Evolutionary conservation across 352 stramenopile species (phyloP), one percentile per base, ranked within the genome.

Genomic region (Pythium phragmiticola): DNA sequence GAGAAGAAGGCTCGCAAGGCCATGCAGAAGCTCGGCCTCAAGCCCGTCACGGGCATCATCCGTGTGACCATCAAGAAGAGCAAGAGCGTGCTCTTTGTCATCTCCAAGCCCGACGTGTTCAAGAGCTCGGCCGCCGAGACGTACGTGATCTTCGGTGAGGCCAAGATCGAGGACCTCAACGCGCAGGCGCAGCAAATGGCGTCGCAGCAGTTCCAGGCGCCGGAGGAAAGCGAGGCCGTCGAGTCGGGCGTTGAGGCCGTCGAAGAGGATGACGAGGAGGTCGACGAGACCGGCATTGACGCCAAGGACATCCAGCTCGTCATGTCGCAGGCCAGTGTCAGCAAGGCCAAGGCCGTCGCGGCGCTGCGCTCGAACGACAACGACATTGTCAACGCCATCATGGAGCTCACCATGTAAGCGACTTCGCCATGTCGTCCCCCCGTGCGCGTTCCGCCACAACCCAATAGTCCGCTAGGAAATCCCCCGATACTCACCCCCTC

Each of bases 331-430:
- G 84, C 94, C 49, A 82, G 88, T 66, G 97, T 98, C 64, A 95
- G 89, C 73, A 86, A 97, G 72, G 77, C 87, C 60, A 98, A 98
- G 84, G 98, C 98, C 68, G 95, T 99, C 41, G 87, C 94, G 49
- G 97, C 96, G 17, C 85, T 99, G 30, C 98, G 98, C 85, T 95
- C 96, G 53, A 99, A 99, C 80, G 93, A 99, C 79, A 96, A 95
- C 70, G 97, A 99, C 89, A 96, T 99, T 71, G 97, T 99, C 43
- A 99, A 99, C 83, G 90, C 96, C 60, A 99, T 99, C 77, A 99
- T 99, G 97, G 97, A 98, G 77, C 87, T 99, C 68, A 99, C 96
- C 65, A 99, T 98, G 77, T 99, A 98, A 95, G 58, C 59, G 56
- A 39, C 34, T 19, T n/a, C 33, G 56, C 50, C 28, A 34, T 12